Conservation (phyloP, 163 green algal genomes). For the Volvox carteri region DNA sequence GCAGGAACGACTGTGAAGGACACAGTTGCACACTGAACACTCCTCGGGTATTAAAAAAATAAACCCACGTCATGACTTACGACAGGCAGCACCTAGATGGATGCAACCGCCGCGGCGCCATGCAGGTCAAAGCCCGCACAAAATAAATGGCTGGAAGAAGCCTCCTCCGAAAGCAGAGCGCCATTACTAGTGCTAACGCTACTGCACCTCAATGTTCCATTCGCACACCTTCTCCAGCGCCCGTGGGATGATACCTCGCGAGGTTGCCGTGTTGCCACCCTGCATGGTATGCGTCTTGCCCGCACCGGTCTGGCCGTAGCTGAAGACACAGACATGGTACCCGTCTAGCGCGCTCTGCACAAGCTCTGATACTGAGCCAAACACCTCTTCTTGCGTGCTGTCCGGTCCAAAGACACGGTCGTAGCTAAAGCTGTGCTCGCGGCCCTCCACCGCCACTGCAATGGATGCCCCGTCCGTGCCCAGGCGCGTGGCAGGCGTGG, state of each 20-base stretch:
- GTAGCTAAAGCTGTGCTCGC: constrained; percentile 87
- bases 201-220: too few species aligned
- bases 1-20: too few species aligned
- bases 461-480: constrained; percentile 75
- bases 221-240: constrained; percentile 89
- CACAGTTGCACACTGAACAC: too few species aligned
- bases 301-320: constrained; percentile 97
- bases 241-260: constrained; percentile 93
- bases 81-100: too few species aligned
- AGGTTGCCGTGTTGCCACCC: constrained; percentile 69
- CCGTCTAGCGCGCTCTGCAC: constrained; percentile 97
- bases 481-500: constrained; percentile 63
- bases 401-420: constrained; percentile 86
- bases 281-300: constrained; percentile 99
- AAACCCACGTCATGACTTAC: too few species aligned
- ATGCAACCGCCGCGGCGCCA: too few species aligned
- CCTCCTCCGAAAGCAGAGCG: too few species aligned
- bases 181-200: too few species aligned
- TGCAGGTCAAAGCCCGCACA: too few species aligned
- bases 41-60: too few species aligned
- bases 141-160: too few species aligned
- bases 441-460: constrained; percentile 74
- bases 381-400: constrained; percentile 87
- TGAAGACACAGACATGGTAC: constrained; percentile 98
- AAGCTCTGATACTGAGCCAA: constrained; percentile 92